phyloP scores from a whole-genome alignment of 768 basidiomycete genomes.

The Lactarius deliciosus region DNA sequence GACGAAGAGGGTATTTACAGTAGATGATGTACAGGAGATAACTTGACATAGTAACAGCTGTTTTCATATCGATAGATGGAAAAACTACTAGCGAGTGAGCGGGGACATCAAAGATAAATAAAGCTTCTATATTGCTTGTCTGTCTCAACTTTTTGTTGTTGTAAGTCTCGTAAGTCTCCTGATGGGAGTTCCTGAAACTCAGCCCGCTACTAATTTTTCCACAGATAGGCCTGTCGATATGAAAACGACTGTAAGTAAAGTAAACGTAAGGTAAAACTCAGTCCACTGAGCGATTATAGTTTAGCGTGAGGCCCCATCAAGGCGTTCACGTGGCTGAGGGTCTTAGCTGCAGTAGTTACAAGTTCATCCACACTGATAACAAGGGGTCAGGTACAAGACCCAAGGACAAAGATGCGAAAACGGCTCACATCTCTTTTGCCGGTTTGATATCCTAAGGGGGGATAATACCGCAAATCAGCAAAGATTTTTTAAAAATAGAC shows the following conservation, averaged over 20 bases:
- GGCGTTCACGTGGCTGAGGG: constrained; percentile 47
- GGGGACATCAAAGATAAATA: too few species aligned
- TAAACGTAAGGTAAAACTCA: too few species aligned
- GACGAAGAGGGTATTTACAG: constrained; percentile 27
- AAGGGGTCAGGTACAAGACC: constrained; percentile 21
- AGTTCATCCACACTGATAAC: constrained; percentile 72
- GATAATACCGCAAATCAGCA: constrained; percentile 14
- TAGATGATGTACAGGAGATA: background rate
- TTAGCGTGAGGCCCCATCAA: constrained; percentile 49
- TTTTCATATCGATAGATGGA: too few species aligned
- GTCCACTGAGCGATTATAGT: constrained; percentile 38
- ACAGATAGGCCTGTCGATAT: too few species aligned
- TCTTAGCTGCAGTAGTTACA: constrained; percentile 64
- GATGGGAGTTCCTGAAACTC: too few species aligned
- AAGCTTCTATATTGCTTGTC: too few species aligned
- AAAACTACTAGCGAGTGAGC: too few species aligned
- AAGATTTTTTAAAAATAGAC: background rate
- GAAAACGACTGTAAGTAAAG: too few species aligned
- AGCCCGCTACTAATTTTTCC: too few species aligned
- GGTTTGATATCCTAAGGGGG: constrained; percentile 68
- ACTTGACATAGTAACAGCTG: background rate
- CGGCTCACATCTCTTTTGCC: constrained; percentile 75
- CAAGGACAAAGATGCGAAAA: constrained; percentile 3
- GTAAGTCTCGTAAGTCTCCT: too few species aligned
- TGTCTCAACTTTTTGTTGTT: too few species aligned